Evolutionary conservation across 129 eudicot genomes (phyloP).

Genomic region (Artemisia tridentata): DNA sequence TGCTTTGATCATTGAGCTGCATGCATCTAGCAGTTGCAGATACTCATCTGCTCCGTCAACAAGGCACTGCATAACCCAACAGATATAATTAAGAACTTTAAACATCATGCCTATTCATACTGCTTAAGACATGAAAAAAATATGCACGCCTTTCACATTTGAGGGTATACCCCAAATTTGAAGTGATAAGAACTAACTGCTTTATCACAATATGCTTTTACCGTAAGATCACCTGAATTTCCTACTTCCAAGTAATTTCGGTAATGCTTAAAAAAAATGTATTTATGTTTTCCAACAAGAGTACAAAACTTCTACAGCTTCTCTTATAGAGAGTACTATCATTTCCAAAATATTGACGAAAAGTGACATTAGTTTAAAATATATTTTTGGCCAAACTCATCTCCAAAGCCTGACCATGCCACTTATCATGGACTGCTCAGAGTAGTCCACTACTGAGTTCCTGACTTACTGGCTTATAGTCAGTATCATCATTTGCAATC

Average conservation of each 20-base stretch:
- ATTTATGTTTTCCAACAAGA: conserved; percentile 8
- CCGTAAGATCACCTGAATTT: background rate
- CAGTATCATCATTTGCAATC: conserved; percentile 2
- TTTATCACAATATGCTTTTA: background rate
- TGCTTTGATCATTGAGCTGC: conserved; percentile 77
- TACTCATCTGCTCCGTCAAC: conserved; percentile 97
- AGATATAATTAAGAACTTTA: conserved; percentile 15
- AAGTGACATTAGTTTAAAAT: background rate
- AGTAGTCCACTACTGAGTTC: conserved; percentile 3
- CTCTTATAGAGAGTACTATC: background rate
- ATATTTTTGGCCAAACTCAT: background rate
- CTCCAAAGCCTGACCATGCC: background rate
- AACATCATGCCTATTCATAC: background rate
- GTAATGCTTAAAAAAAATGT: background rate
- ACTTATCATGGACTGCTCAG: background rate
- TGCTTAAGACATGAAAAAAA: background rate
- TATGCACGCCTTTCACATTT: conserved; percentile 7
- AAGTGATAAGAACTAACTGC: background rate
- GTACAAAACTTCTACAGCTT: conserved; percentile 8
- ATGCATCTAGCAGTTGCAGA: conserved; percentile 82
- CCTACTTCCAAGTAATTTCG: background rate
- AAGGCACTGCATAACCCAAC: conserved; percentile 60
- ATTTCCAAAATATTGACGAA: background rate
- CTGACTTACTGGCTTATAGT: background rate
- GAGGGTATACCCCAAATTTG: background rate